Percentiles rank a stretch among this genome's conserved stretches.
Evolutionary conservation across 2,329 filamentous ascomycete species (phyloP).

Genomic region (Mariannaea sp.): DNA sequence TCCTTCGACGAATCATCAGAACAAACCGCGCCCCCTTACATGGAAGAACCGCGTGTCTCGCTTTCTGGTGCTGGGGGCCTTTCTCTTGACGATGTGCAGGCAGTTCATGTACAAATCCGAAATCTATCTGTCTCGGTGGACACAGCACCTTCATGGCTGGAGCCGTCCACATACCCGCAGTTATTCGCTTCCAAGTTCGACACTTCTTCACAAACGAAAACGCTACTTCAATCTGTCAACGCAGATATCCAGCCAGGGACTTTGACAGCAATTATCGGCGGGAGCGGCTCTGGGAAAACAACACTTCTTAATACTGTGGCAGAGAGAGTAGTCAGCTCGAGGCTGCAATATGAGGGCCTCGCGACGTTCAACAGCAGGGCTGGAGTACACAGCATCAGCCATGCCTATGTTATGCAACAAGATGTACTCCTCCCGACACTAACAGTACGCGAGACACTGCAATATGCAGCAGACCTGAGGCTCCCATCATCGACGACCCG

Average conservation of each 20-base stretch:
- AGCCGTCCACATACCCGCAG: constrained; percentile 52
- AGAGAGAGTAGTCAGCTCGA: constrained; percentile 64
- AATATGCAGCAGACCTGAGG: constrained; percentile 73
- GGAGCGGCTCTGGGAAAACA: constrained; percentile 75
- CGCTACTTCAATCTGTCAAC: constrained; percentile 66
- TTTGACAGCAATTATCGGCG: constrained; percentile 76
- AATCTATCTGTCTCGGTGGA: constrained; percentile 62
- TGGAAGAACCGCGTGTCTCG: constrained; percentile 33
- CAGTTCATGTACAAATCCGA: constrained; percentile 59
- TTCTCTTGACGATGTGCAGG: constrained; percentile 58
- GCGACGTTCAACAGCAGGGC: constrained; percentile 65
- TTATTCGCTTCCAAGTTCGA: constrained; percentile 46
- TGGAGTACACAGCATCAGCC: constrained; percentile 59
- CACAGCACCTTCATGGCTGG: constrained; percentile 58
- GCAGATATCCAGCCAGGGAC: constrained; percentile 68
- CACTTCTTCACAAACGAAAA: constrained; percentile 48
- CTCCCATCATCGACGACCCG: constrained; percentile 65
- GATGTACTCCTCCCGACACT: constrained; percentile 74
- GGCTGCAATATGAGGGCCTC: constrained; percentile 57
- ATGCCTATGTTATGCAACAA: constrained; percentile 77
- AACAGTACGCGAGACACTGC: constrained; percentile 76
- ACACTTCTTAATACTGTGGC: constrained; percentile 74
- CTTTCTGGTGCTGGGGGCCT: constrained; percentile 44
- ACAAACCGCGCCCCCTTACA: constrained; percentile 14
- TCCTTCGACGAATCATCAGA: constrained; percentile 42